Conservation (phyloP, 495 filamentous ascomycete genomes). For the Penicillium daleae region DNA sequence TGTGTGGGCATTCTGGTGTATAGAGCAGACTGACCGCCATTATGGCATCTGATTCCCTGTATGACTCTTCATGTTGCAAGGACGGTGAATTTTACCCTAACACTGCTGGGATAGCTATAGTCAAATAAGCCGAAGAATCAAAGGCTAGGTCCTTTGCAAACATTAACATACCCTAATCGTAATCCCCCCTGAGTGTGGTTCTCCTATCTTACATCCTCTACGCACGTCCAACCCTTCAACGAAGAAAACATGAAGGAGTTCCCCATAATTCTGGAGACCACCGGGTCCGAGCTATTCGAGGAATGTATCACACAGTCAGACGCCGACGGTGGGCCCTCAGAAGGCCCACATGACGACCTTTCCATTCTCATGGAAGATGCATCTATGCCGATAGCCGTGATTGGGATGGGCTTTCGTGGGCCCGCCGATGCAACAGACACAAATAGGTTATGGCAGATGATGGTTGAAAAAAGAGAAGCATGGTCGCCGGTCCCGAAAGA, state of each 20-base stretch:
- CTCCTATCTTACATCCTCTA: not conserved
- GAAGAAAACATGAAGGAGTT: constrained; percentile 8
- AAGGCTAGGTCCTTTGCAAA: not conserved
- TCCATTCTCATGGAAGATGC: constrained; percentile 16
- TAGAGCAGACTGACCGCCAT: not conserved
- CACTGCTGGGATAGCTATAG: not conserved
- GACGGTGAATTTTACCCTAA: not conserved
- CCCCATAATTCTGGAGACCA: constrained; percentile 3
- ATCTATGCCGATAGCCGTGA: constrained; percentile 60
- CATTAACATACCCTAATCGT: not conserved
- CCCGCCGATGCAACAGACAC: constrained; percentile 56
- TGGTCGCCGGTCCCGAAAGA: constrained; percentile 53
- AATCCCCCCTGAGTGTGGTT: not conserved
- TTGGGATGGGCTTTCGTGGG: constrained; percentile 65
- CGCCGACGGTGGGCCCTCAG: too few relatives aligned
- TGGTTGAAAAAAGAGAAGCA: constrained; percentile 51
- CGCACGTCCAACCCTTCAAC: not conserved
- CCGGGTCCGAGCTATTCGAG: not conserved
- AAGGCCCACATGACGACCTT: constrained; percentile 8
- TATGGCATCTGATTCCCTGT: not conserved
- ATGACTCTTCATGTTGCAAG: not conserved
- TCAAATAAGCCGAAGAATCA: not conserved
- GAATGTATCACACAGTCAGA: not conserved
- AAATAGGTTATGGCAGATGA: constrained; percentile 59
- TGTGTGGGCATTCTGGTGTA: not conserved